Evolutionary conservation across 306 rosid genomes (phyloP), one percentile per base, ranked within the genome.

Genomic region (Cicer chorassanicum): DNA sequence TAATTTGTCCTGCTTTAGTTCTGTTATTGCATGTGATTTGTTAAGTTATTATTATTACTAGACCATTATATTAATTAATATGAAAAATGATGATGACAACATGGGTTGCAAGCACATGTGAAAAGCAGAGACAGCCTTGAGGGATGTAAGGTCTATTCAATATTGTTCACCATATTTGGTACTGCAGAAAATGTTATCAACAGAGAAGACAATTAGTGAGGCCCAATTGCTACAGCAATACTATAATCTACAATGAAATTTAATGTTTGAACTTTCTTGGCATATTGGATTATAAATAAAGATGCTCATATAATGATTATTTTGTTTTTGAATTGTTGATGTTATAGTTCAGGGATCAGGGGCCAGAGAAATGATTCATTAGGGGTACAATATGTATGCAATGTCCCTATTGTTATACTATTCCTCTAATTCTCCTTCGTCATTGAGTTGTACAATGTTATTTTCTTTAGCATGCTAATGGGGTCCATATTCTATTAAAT

Each of bases 341-440:
- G 80, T 60, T 82, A 78, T 78, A 21, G 76, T 62, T 67, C 73
- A 68, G 45, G 63, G 56, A 6, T n/a, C 42, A 53, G 66, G 72
- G 80, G 76, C 59, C 83, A 76, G 71, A 63, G 81, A 79, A 79
- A 75, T 78, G 8, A 74, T 74, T 78, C 74, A 68, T 70, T 74
- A 69, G 78, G 77, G 73, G 68, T 71, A 80, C 82, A 68, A 72
- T 72, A 34, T 80, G 44, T 72, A 76, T 67, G 88, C 80, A 59
- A 78, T 45, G 88, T 85, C 86, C 77, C 86, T 82, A 67, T 85
- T 80, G 38, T 60, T 68, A 49, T 14, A 80, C 85, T 84, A 69
- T 82, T 82, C 84, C 54, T 75, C 78, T 51, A 72, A 43, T 76
- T 79, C 75, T 61, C 70, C 55, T 46, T 72, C 84, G 84, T 85